Evolutionary conservation across 371 early-diverging fungal genomes (phyloP), one percentile per base, ranked within the genome.

Genomic region (Circinella minor): DNA sequence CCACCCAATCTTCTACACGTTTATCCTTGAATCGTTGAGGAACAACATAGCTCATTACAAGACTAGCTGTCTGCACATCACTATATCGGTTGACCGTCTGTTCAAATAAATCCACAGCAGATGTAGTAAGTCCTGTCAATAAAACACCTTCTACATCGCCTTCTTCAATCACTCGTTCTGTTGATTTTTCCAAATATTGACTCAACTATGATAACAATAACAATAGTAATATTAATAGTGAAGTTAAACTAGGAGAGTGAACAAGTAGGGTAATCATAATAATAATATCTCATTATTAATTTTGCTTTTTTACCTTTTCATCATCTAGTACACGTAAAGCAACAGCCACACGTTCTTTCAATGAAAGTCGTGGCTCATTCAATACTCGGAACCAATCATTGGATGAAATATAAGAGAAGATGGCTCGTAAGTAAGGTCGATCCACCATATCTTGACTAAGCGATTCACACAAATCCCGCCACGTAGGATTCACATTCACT

Each of bases 21-120:
- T 61, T 66, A 70, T 93, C 93, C 34, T 84, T 79, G 65, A 91
- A 89, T 36, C 85, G 74, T 9, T 83, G 81, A 6, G 89, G 89
- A 7, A 88, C 84, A 38, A 85, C 87, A 65, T 85, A 88, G 17
- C 88, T 85, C 63, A 92, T 78, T 1, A 92, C 81, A 36, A 97
- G 71, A 49, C 91, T 86, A 0, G 92, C 96, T 1, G 96, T 95
- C 75, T 98, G 98, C 36, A 96, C 88, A 76, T 98, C 98, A 0
- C 94, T 95, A 7, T 95, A 94, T 47, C 79, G 77, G 81, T 98
- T 92, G 7, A 97, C 85, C 68, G 92, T 95, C 63, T 82, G 80
- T 63, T 91, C 89, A 65, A 97, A 78, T 57, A 97, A 74, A 55
- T 89, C 88, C 13, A 90, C 79, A 4, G 89, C 91, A 37, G 79